Evolutionary conservation across 73 alveolate genomes (phyloP), one percentile per base, ranked within the genome.

Genomic region (Blepharisma stoltei): DNA sequence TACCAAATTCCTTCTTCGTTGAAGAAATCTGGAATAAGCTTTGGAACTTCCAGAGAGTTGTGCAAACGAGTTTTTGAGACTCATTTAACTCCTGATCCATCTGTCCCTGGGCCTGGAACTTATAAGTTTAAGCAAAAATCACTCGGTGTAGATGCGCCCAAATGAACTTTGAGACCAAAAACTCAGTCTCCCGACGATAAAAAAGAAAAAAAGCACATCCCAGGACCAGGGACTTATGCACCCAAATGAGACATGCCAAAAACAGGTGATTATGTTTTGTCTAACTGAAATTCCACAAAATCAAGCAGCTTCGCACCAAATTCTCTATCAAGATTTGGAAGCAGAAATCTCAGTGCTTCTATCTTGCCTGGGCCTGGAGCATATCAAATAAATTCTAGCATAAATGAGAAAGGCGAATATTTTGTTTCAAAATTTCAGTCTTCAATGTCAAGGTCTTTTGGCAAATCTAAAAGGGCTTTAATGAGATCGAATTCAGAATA

Each of bases 31-130:
- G 43, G 55, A 11, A 89, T 88, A 38, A 71, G 82, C 53, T 89
- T 90, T n/a, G 86, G 54, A 55, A 68, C 81, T 14, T 82, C 86
- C 54, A 84, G 81, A 46, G 91, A 86, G 3, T 71, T 78, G 69
- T 44, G 76, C 48, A 78, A 88, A 54, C 87, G 78, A 3, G 79
- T 67, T 69, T n/a, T 79, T 20, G 68, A 68, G 27, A 81, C 77
- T 44, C 81, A 88, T 66, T 78, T 80, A 6, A 77, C 82, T 0
- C 73, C 77, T 25, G 95, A 84, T 68, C 88, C 88, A 71, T 4
- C 54, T 54, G 78, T 84, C n/a, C 95, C 95, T 47, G 95, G 95
- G n/a, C 95, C 95, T 0, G 95, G 95, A 25, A 67, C 88, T 14
- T 88, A 88, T 53, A 6, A 54, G 18, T 60, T 60, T 5, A 49